Percentiles rank a stretch among this genome's conserved stretches.
Evolutionary conservation across 257 asterid species (phyloP).

Genomic region (Paulownia fortunei): DNA sequence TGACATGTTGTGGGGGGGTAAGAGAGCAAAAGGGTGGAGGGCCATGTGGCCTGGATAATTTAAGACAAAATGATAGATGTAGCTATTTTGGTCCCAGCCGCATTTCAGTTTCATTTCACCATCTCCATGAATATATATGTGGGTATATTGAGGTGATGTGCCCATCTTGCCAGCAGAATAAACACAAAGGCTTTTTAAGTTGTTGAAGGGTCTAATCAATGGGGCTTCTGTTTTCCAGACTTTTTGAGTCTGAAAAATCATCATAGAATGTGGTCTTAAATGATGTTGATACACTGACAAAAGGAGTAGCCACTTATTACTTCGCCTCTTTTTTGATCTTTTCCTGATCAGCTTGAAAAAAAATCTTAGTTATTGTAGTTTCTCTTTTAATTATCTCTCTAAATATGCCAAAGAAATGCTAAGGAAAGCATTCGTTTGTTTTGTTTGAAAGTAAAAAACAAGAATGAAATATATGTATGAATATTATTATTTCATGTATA

Average conservation of each 20-base stretch:
- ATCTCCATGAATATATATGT: slow-evolving; percentile 30
- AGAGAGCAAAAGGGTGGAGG: slow-evolving; percentile 5
- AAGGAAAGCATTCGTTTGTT: no score
- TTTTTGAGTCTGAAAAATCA: no score
- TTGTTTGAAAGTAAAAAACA: no score
- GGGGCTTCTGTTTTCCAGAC: no score
- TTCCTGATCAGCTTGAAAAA: no score
- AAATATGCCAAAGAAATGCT: no score
- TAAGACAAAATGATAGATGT: slow-evolving; percentile 52
- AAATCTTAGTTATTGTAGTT: no score
- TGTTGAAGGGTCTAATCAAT: slow-evolving; percentile 41
- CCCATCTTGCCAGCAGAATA: slow-evolving; percentile 32
- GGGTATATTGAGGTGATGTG: slow-evolving; percentile 14
- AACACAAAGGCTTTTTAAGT: slow-evolving; percentile 20
- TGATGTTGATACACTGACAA: neutral
- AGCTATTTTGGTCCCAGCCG: slow-evolving; percentile 33
- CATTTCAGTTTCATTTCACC: slow-evolving; percentile 32
- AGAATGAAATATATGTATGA: no score
- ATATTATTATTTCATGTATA: no score
- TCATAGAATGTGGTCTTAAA: slow-evolving; percentile 24
- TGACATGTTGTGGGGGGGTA: slow-evolving; percentile 24
- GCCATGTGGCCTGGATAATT: slow-evolving; percentile 38
- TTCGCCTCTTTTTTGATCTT: neutral
- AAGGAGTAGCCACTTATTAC: neutral
- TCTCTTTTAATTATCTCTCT: no score